Conservation (phyloP, 1,284 basidiomycete species). For the Ceratorhiza oryzae-sativae region DNA sequence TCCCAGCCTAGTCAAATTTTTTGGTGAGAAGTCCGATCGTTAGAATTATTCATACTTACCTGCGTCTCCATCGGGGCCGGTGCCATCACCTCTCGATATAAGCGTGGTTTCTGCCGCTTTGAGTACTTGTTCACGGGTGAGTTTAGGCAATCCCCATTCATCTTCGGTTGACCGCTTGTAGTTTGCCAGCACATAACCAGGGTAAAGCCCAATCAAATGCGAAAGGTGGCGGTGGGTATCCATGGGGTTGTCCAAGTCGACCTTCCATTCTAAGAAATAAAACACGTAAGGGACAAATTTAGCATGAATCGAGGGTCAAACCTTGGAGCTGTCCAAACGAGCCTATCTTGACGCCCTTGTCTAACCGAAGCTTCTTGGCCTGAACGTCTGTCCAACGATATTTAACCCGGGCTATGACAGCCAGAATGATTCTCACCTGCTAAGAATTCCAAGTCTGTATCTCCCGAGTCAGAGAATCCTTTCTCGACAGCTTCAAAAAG, state of each 20-base stretch:
- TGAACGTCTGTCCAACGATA: neutral
- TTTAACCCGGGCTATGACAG: neutral
- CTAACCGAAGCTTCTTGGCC: constrained; percentile 66
- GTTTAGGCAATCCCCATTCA: neutral
- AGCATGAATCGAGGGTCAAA: too few species aligned
- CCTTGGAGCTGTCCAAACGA: constrained; percentile 80
- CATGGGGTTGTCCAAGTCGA: constrained; percentile 67
- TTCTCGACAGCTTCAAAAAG: constrained; percentile 73
- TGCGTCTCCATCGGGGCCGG: constrained; percentile 71
- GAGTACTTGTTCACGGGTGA: constrained; percentile 57
- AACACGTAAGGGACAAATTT: neutral
- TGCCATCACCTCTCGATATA: constrained; percentile 73
- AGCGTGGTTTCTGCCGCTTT: constrained; percentile 64
- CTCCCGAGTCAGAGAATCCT: constrained; percentile 68
- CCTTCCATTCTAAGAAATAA: constrained; percentile 68
- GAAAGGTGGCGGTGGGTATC: constrained; percentile 78
- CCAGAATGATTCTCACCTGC: constrained; percentile 53
- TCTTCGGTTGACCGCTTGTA: constrained; percentile 50
- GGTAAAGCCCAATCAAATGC: constrained; percentile 75
- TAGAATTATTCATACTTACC: constrained; percentile 45
- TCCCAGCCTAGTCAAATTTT: constrained; percentile 61
- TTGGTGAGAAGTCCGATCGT: neutral
- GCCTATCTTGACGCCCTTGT: constrained; percentile 67
- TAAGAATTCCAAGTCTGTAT: constrained; percentile 67
- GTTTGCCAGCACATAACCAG: constrained; percentile 69